phyloP scores from a whole-genome alignment of 441 rosid species.

The Populus hybrid region DNA sequence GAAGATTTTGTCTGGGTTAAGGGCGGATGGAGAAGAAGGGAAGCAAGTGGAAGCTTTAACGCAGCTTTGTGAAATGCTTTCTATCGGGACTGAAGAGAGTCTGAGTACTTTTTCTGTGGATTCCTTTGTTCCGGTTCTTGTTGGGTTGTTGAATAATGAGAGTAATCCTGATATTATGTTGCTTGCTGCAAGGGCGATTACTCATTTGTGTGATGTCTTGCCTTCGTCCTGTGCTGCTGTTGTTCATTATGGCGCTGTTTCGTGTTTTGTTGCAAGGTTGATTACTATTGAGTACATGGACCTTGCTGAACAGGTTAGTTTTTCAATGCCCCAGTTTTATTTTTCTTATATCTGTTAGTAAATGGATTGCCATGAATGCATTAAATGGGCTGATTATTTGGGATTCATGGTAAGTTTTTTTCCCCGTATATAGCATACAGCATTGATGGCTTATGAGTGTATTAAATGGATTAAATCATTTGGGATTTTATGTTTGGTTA shows the following conservation, averaged over 20 bases:
- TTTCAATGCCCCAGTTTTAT: background rate
- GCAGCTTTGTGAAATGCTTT: constrained; percentile 94
- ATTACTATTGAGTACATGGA: constrained; percentile 98
- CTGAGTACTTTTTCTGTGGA: constrained; percentile 95
- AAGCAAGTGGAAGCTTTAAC: constrained; percentile 97
- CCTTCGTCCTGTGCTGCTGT: constrained; percentile 99
- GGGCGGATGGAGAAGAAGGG: constrained; percentile 96
- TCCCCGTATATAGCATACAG: background rate
- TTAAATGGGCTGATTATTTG: background rate
- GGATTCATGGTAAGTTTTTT: background rate
- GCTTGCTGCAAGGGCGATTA: constrained; percentile 96
- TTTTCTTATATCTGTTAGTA: background rate
- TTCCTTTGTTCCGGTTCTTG: constrained; percentile 88
- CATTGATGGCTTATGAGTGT: background rate
- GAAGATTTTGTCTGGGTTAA: constrained; percentile 88
- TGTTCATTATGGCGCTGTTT: constrained; percentile 93
- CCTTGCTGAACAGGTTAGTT: constrained; percentile 94
- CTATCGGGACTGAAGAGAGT: constrained; percentile 96
- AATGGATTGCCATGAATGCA: background rate
- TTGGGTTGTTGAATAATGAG: constrained; percentile 89
- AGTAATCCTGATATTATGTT: constrained; percentile 96
- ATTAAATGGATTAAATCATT: background rate
- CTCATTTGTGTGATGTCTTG: constrained; percentile 93
- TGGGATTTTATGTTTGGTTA: background rate
- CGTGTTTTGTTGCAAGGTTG: constrained; percentile 88